Evolutionary conservation across 2,329 filamentous ascomycete genomes (phyloP), one percentile per base, ranked within the genome.

Genomic region (Trichoderma sp.): DNA sequence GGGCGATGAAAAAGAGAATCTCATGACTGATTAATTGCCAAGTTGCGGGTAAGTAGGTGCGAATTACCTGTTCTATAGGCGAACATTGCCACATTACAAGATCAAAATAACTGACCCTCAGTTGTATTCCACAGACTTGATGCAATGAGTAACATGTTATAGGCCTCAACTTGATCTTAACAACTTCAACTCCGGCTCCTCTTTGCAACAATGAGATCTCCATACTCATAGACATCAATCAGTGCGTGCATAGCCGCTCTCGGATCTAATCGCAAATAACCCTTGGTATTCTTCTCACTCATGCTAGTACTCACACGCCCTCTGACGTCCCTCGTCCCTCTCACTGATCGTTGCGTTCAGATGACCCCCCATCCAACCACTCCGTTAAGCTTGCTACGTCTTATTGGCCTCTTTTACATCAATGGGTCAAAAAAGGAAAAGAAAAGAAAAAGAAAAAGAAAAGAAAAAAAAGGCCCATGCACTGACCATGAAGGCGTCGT

Each of bases 201-300:
- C 13, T 58, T 39, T 53, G 7, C 17, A n/a, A 68, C 6, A 32
- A 32, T 59, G 11, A 68, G 36, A 59, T 68, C 53, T 47, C 28
- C 34, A 68, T 47, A 23, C 26, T 43, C 39, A 1, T 23, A 6
- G 23, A 34, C 6, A 17, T 20, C 55, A 32, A 36, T 59, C 53
- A 47, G 36, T 68, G 65, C 53, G 26, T 68, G 58, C 65, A 68
- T 68, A 67, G 23, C 50, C 64, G 64, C 53, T 15, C 50, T 58
- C 32, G 23, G 65, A 58, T 59, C 65, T 47, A 47, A 68, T 11
- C 28, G 7, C 65, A 47, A 26, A 32, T n/a, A 68, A 17, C 53
- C 9, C 62, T 68, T 68, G 58, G 53, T 68, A 68, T 68, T 59
- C 55, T 68, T 68, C 34, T 36, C 65, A 32, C 20, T 47, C 30